Evolutionary conservation across 169 alveolate species (phyloP).

Genomic region (Plasmodium adleri): DNA sequence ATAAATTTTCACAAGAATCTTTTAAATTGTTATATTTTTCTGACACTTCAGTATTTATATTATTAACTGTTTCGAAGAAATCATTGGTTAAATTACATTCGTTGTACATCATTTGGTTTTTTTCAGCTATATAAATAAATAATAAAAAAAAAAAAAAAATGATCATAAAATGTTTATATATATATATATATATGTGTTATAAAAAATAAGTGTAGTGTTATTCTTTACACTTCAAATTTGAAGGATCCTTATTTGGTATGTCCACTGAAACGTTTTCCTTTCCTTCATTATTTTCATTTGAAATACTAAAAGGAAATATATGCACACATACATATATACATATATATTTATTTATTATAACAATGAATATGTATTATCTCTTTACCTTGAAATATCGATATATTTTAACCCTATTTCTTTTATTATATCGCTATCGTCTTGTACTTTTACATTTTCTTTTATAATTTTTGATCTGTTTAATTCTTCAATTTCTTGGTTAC

Average conservation of each 20-base stretch:
- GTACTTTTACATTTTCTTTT: background rate
- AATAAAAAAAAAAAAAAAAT: background rate
- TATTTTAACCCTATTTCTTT: background rate
- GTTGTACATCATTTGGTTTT: constrained; percentile 37
- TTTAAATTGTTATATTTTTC: constrained; percentile 67
- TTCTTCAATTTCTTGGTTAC: background rate
- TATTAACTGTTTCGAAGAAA: constrained; percentile 69
- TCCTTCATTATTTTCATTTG: background rate
- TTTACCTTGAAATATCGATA: too few species aligned
- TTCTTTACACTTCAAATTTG: background rate
- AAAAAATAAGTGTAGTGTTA: background rate
- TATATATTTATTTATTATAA: background rate
- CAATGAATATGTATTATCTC: background rate
- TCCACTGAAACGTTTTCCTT: background rate
- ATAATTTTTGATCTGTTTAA: background rate
- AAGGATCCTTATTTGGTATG: background rate
- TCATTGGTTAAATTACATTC: constrained; percentile 68
- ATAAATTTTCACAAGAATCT: constrained; percentile 20
- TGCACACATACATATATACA: background rate
- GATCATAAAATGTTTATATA: background rate
- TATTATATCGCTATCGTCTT: background rate
- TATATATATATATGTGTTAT: background rate
- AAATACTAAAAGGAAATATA: background rate
- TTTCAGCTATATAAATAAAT: background rate
- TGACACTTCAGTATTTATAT: constrained; percentile 55